A percentile compares a stretch with the other conserved stretches of the same genome.
Conservation (phyloP, 2,329 filamentous ascomycete species). For the Colletotrichum tamarilloi region DNA sequence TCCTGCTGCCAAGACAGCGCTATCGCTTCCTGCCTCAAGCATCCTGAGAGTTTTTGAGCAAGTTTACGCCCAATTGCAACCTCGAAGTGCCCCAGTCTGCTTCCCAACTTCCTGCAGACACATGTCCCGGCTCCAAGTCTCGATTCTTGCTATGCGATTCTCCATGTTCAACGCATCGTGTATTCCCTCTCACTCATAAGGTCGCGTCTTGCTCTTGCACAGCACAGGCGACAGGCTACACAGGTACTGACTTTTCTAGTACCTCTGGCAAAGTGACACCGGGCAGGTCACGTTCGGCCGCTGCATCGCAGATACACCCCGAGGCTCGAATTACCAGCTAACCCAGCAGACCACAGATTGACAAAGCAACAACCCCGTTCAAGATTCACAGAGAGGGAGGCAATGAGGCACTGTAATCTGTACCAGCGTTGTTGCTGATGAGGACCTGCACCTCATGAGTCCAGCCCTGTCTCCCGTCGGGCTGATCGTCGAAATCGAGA, state of each 20-base stretch:
- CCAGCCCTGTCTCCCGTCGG: not conserved
- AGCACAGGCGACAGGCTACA: slow-evolving; percentile 4
- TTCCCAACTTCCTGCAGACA: slow-evolving; percentile 11
- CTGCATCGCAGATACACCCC: not conserved
- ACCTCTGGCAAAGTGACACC: not conserved
- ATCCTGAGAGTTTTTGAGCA: slow-evolving; percentile 40
- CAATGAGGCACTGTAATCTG: not conserved
- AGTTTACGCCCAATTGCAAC: slow-evolving; percentile 35
- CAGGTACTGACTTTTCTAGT: not conserved
- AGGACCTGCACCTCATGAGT: not conserved
- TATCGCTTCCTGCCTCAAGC: slow-evolving; percentile 17
- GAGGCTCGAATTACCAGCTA: not conserved
- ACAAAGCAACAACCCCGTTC: not conserved
- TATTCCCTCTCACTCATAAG: not conserved
- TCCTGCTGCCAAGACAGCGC: slow-evolving; percentile 23
- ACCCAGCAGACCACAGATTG: no score
- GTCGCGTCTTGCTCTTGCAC: not conserved
- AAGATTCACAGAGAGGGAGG: not conserved
- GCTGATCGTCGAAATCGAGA: slow-evolving; percentile 13
- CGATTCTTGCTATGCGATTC: not conserved
- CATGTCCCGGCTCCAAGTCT: not conserved
- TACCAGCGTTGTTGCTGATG: no score
- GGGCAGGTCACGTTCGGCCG: not conserved
- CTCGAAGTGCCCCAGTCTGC: not conserved
- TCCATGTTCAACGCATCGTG: not conserved